These are phyloP conservation scores for Penicillium olsonii DNA, from an alignment of 2,329 filamentous ascomycete genomes.

Conservation along the genomic window DNA sequence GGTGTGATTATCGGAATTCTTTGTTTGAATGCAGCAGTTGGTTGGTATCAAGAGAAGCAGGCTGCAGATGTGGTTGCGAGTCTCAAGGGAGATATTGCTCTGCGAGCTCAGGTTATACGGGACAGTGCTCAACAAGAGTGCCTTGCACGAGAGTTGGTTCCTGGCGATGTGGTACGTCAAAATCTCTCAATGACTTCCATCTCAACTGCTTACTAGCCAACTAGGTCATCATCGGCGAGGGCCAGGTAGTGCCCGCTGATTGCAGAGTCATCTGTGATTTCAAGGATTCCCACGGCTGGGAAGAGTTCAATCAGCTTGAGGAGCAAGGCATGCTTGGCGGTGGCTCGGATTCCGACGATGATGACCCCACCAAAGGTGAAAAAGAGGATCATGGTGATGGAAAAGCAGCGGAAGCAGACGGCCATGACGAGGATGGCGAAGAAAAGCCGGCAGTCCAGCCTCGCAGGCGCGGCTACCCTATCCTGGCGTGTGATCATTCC, in stretches of 20 bases:
- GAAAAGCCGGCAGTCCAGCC: conserved; percentile 16
- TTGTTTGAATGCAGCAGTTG: conserved; percentile 72
- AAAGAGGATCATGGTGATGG: conserved; percentile 42
- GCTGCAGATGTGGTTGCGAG: conserved; percentile 74
- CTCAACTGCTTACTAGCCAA: conserved; percentile 16
- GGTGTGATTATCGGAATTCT: conserved; percentile 78
- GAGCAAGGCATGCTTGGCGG: conserved; percentile 61
- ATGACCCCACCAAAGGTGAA: conserved; percentile 55
- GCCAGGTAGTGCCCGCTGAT: conserved; percentile 69
- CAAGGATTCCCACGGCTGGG: conserved; percentile 66
- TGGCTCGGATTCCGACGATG: conserved; percentile 54
- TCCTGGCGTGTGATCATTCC: conserved; percentile 75
- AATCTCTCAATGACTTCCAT: neutral
- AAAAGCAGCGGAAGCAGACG: conserved; percentile 16
- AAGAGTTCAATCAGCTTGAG: conserved; percentile 65
- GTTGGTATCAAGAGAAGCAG: conserved; percentile 82
- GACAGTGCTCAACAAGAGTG: conserved; percentile 67
- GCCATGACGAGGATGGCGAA: conserved; percentile 11
- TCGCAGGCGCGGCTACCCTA: conserved; percentile 57
- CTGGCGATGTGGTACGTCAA: conserved; percentile 69
- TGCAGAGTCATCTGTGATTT: conserved; percentile 72
- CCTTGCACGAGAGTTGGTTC: conserved; percentile 70
- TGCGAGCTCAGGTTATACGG: conserved; percentile 69
- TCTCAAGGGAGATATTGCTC: conserved; percentile 76
- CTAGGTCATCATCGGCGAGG: conserved; percentile 70